Conservation (phyloP, 345 rosid species). For the Acer yangbiense region DNA sequence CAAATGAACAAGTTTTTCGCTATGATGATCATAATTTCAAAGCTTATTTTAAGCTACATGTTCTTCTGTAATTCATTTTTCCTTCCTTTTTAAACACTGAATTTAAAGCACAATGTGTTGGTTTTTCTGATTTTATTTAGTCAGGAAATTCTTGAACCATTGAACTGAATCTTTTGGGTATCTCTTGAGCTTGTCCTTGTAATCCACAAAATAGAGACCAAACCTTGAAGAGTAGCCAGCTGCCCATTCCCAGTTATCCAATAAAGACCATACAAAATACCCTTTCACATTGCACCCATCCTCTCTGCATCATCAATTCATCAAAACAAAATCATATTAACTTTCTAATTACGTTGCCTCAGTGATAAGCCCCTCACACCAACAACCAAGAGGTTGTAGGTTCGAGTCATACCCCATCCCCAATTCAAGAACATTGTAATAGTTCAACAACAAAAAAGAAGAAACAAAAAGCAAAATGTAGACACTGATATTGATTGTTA, state of each 20-base stretch:
- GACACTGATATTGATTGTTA: background rate
- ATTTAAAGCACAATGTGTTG: too few relatives aligned
- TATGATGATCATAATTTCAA: too few relatives aligned
- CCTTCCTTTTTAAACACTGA: too few relatives aligned
- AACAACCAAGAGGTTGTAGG: too few relatives aligned
- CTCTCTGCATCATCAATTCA: slow-evolving; percentile 51
- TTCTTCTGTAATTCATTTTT: too few relatives aligned
- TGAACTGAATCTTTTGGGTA: slow-evolving; percentile 83
- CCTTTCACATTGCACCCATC: slow-evolving; percentile 98
- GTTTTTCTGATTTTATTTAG: slow-evolving; percentile 24
- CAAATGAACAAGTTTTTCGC: too few relatives aligned
- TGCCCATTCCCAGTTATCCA: slow-evolving; percentile 98
- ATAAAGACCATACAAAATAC: slow-evolving; percentile 84
- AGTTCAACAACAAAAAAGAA: background rate
- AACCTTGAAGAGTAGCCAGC: slow-evolving; percentile 89
- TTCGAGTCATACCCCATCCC: too few relatives aligned
- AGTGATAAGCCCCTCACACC: too few relatives aligned
- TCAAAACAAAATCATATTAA: background rate
- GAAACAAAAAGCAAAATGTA: background rate
- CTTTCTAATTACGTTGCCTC: background rate
- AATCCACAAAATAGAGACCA: slow-evolving; percentile 92
- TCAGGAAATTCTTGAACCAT: slow-evolving; percentile 91
- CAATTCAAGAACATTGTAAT: too few relatives aligned
- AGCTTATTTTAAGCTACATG: background rate
- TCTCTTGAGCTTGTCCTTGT: slow-evolving; percentile 76